Evolutionary conservation across 345 rosid species (phyloP), one percentile per base, ranked within the genome.

Genomic region (Camelina sativa): DNA sequence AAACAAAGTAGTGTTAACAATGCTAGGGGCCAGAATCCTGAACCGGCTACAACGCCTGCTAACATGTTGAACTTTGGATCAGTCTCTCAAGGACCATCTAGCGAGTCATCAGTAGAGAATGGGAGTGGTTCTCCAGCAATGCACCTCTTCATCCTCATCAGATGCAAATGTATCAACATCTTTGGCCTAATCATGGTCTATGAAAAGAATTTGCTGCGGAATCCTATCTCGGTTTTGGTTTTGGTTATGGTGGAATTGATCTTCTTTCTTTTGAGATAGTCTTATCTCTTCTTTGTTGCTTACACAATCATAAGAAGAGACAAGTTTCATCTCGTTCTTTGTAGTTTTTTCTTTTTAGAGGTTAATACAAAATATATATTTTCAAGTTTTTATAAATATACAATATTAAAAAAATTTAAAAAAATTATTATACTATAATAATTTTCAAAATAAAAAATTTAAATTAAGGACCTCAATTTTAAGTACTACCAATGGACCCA

Each of bases 31-130:
- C 73, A 67, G 51, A 85, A 82, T 79, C 80, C 93, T n/a, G 96
- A 83, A 64, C 80, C 86, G 5, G 84, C 89, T n/a, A 73, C 86
- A 1, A 80, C 80, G 11, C 76, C 82, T 7, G 69, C 87, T 48
- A 88, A 87, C 25, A 86, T 79, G 85, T 67, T 85, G 81, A 86
- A 78, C 82, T 92, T 88, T 50, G 88, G 93, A 74, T 86, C 92
- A 57, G 78, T 84, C 17, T 85, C 97, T 35, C 90, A 89, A 51
- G 97, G 91, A 40, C 86, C 74, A 22, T 85, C 97, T 2, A 90
- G 96, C 3, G 93, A 86, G 46, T 90, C 97, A 23, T 92, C 96
- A 4, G 96, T 86, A 28, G 93, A 85, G 32, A 85, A 89, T 22
- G 97, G 88, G 11, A 79, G 79, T 3, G 67, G 72, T 38, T 71